Conservation (phyloP, 116 monocot species). For the Trichopus zeylanicus region DNA sequence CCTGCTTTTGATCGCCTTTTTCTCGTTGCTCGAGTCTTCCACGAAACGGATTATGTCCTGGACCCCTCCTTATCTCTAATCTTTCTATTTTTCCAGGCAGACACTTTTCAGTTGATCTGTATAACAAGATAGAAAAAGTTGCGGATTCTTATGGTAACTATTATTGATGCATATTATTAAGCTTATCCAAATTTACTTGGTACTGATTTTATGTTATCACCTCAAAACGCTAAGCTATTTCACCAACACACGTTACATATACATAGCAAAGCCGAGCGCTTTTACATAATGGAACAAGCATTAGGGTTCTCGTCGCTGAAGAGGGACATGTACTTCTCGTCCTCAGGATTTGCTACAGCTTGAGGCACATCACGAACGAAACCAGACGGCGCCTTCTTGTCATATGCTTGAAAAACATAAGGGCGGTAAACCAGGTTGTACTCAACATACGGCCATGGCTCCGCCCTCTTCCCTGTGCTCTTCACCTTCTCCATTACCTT, state of each 20-base stretch:
- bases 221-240: background rate
- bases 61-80: too few relatives aligned
- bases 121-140: too few relatives aligned
- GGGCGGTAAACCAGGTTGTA: constrained; percentile 55
- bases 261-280: too few relatives aligned
- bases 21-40: too few relatives aligned
- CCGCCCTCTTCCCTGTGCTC: constrained; percentile 57
- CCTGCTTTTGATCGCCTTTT: too few relatives aligned
- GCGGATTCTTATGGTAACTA: too few relatives aligned
- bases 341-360: constrained; percentile 30
- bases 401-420: constrained; percentile 52
- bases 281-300: constrained; percentile 72
- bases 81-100: too few relatives aligned
- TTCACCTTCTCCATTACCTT: constrained; percentile 43
- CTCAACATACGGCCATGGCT: constrained; percentile 74
- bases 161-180: too few relatives aligned
- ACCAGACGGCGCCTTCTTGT: constrained; percentile 70
- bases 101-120: too few relatives aligned
- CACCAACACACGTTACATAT: background rate
- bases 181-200: too few relatives aligned
- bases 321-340: constrained; percentile 28
- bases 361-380: constrained; percentile 60
- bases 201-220: too few relatives aligned
- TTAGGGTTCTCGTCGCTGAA: constrained; percentile 84
- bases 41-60: too few relatives aligned